These are phyloP conservation scores for Tetrapisispora arboricola DNA, from an alignment of 805 yeast species.

Conservation along the genomic window DNA sequence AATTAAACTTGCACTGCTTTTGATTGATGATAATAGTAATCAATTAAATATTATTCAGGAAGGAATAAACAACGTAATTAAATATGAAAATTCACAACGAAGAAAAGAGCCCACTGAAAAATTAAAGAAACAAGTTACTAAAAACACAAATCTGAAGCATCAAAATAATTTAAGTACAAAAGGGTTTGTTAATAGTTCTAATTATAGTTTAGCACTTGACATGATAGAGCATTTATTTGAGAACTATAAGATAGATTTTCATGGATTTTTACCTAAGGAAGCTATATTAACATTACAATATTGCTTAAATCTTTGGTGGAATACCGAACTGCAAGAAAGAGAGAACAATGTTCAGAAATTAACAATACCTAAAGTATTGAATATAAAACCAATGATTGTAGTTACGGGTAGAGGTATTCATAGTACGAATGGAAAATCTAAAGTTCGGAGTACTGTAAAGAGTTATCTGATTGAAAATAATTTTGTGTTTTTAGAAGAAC, in stretches of 20 bases:
- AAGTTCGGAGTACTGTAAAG: conserved; percentile 36
- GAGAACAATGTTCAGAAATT: conserved; percentile 31
- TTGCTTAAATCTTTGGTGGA: conserved; percentile 53
- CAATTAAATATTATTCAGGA: not conserved
- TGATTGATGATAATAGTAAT: not conserved
- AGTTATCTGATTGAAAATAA: conserved; percentile 29
- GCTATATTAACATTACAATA: conserved; percentile 34
- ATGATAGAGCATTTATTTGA: conserved; percentile 13
- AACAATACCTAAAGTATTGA: conserved; percentile 30
- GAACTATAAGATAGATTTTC: conserved; percentile 41
- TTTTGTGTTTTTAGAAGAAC: conserved; percentile 39
- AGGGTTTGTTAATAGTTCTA: not conserved
- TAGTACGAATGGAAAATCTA: conserved; percentile 46
- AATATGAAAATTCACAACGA: no score
- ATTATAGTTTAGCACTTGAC: not conserved
- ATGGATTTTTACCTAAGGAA: conserved; percentile 38
- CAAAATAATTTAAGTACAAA: not conserved
- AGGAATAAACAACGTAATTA: not conserved
- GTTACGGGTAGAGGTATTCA: conserved; percentile 68
- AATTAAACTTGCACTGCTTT: not conserved
- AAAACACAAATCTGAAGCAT: not conserved
- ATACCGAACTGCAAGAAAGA: conserved; percentile 38
- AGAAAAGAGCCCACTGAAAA: no score
- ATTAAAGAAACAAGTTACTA: not conserved
- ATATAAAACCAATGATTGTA: conserved; percentile 36